Conservation (phyloP, 202 grass and related monocot species). For the Schoenoplectus tabernaemontani region DNA sequence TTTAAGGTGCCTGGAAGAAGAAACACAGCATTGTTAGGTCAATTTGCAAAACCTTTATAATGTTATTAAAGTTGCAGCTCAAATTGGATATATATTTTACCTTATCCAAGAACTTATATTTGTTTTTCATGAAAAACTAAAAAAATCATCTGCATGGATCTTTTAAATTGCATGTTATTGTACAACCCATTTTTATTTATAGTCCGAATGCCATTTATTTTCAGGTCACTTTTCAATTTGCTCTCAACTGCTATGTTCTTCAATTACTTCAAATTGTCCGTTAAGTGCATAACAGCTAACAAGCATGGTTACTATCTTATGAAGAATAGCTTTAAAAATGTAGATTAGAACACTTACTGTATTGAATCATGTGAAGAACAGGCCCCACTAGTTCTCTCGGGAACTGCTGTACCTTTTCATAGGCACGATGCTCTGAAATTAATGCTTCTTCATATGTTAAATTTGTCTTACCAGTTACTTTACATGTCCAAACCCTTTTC, state of each 20-base stretch:
- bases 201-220: not conserved
- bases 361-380: conserved; percentile 71
- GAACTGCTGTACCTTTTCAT: conserved; percentile 68
- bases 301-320: not conserved
- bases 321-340: conserved; percentile 14
- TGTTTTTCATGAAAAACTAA: too few relatives aligned
- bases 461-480: conserved; percentile 69
- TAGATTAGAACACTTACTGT: conserved; percentile 47
- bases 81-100: too few relatives aligned
- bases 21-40: conserved; percentile 3
- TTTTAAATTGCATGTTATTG: too few relatives aligned
- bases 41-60: not conserved
- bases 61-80: too few relatives aligned
- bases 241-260: not conserved
- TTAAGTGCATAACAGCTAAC: not conserved
- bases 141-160: too few relatives aligned
- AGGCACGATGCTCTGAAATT: conserved; percentile 57
- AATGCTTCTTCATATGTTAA: conserved; percentile 92
- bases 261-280: not conserved
- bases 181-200: not conserved
- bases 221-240: not conserved
- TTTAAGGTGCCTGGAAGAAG: conserved; percentile 63
- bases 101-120: too few relatives aligned
- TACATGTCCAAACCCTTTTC: conserved; percentile 74
- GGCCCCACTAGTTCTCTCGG: conserved; percentile 51